Conservation (phyloP, 768 basidiomycete genomes). For the Leccinum subtestaceum region DNA sequence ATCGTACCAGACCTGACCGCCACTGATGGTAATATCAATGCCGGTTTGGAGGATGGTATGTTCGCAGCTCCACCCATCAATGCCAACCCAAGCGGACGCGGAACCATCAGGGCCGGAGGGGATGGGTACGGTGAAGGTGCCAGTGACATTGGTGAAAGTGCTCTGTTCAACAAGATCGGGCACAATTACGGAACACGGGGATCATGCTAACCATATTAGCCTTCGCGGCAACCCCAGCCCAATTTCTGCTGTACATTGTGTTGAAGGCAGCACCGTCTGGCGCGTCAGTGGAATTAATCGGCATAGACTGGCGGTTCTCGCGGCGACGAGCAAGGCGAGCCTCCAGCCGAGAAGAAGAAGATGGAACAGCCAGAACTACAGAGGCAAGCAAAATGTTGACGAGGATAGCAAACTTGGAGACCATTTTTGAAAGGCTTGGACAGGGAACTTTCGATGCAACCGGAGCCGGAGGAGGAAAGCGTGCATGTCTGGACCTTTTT, state of each 20-base stretch:
- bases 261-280: background rate
- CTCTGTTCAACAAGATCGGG: background rate
- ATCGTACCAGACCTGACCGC: background rate
- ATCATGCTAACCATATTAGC: background rate
- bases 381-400: slow-evolving; percentile 19
- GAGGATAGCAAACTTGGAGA: slow-evolving; percentile 17
- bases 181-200: background rate
- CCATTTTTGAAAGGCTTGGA: slow-evolving; percentile 8
- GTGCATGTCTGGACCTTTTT: background rate
- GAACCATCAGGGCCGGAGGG: background rate
- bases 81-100: background rate
- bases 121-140: background rate
- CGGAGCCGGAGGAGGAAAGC: background rate
- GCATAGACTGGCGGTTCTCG: slow-evolving; percentile 13
- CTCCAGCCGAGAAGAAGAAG: slow-evolving; percentile 2
- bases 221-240: slow-evolving; percentile 5
- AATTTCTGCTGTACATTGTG: slow-evolving; percentile 17
- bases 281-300: background rate
- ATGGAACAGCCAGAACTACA: slow-evolving; percentile 9
- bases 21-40: background rate
- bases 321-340: slow-evolving; percentile 18
- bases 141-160: background rate
- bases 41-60: background rate
- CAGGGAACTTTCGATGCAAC: background rate
- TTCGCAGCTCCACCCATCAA: background rate